phyloP scores from a whole-genome alignment of 2,329 filamentous ascomycete genomes.

The Penicillium corylophilum region DNA sequence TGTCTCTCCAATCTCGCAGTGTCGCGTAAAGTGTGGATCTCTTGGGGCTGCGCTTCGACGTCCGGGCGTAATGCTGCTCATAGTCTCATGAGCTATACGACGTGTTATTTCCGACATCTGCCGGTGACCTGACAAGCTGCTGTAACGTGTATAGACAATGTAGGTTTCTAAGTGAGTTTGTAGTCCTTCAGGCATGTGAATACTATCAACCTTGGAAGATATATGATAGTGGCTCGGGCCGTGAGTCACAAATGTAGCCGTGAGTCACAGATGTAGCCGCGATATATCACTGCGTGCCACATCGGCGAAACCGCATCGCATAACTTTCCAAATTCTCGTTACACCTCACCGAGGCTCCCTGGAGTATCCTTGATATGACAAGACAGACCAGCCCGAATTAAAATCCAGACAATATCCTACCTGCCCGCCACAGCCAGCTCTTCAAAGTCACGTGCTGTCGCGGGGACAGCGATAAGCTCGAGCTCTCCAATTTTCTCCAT shows the following conservation, averaged over 20 bases:
- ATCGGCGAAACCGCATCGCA: neutral
- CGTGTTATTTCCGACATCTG: neutral
- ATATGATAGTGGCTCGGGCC: neutral
- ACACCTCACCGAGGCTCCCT: neutral
- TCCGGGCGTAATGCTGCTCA: neutral
- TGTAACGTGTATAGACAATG: too few relatives aligned
- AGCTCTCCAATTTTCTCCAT: slow-evolving; percentile 14
- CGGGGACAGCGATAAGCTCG: slow-evolving; percentile 22
- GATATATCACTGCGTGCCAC: neutral
- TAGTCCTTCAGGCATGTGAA: too few relatives aligned
- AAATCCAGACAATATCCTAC: neutral
- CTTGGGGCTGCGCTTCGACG: too few relatives aligned
- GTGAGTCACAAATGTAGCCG: too few relatives aligned
- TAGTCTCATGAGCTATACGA: neutral
- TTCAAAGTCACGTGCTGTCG: slow-evolving; percentile 14
- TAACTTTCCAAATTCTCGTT: too few relatives aligned
- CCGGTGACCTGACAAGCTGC: neutral
- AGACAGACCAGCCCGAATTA: neutral
- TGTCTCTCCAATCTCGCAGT: neutral
- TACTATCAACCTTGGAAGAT: neutral
- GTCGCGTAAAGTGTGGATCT: neutral
- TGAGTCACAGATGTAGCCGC: neutral
- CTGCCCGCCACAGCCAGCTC: neutral
- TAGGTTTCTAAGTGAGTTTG: too few relatives aligned
- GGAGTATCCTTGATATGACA: neutral